Conservation (phyloP, 23 red algal genomes). For the Gracilaria gracilis region DNA sequence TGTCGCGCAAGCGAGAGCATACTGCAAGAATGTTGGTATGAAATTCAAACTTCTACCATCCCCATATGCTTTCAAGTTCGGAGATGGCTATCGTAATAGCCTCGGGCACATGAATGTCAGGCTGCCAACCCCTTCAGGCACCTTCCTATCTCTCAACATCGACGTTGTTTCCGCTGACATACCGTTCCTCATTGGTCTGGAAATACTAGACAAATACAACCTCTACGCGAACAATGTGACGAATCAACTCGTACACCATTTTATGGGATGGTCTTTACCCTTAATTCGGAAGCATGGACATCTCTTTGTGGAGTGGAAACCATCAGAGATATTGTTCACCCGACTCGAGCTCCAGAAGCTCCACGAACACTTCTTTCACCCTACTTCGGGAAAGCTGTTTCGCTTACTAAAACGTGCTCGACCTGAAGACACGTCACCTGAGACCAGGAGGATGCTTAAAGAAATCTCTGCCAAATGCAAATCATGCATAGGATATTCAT, state of each 20-base stretch:
- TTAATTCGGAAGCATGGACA: slow-evolving; percentile 46
- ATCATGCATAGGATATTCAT: slow-evolving; percentile 5
- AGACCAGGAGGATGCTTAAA: not conserved
- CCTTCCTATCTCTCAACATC: slow-evolving; percentile 1
- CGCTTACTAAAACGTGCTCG: slow-evolving; percentile 49
- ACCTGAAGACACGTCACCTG: not conserved
- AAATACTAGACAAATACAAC: slow-evolving; percentile 17
- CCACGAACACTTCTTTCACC: slow-evolving; percentile 56
- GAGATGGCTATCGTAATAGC: slow-evolving; percentile 14
- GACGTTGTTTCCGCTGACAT: slow-evolving; percentile 35
- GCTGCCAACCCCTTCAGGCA: slow-evolving; percentile 7
- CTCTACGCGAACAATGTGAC: slow-evolving; percentile 25
- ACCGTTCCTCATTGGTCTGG: slow-evolving; percentile 34
- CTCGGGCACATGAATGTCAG: slow-evolving; percentile 4
- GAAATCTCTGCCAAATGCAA: slow-evolving; percentile 22
- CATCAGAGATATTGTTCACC: slow-evolving; percentile 12
- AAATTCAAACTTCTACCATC: not conserved
- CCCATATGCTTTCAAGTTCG: slow-evolving; percentile 39
- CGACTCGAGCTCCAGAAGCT: slow-evolving; percentile 36
- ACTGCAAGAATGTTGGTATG: not conserved
- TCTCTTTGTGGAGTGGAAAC: slow-evolving; percentile 36
- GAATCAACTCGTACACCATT: not conserved
- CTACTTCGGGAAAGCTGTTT: slow-evolving; percentile 33
- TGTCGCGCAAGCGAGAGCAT: not conserved
- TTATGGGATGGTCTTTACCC: not conserved